Evolutionary conservation across 1,284 basidiomycete genomes (phyloP), one percentile per base, ranked within the genome.

Genomic region (Ceratobasidium sp.): DNA sequence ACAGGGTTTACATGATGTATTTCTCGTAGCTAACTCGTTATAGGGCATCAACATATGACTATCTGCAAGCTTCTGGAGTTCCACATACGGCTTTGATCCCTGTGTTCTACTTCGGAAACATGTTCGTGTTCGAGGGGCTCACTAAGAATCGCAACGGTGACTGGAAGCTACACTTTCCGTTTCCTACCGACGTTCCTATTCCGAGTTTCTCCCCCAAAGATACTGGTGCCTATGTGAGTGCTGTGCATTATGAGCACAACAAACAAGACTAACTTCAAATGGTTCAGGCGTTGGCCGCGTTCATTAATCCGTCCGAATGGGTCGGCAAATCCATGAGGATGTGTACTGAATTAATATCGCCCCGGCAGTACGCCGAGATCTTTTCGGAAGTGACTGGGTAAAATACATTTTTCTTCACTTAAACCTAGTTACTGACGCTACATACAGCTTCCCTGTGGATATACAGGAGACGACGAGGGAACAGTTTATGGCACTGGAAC

Each of bases 151-250:
- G 21, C 32, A 70, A 28, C 26, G 67, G 67, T 26, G 55, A 55
- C n/a, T 70, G 67, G 67, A 32, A 32, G 30, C 49, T 57, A 8
- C 32, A 46, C 28, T 38, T 70, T 44, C 67, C 67, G 9, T 35
- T 70, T 18, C 67, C 67, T 13, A 38, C 55, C 18, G 67, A 70
- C 44, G 49, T 59, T 1, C 67, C 67, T n/a, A 58, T 70, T 16
- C 67, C 67, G 13, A 49, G 67, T 38, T 18, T 59, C 35, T 70
- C 67, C 14, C 67, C 67, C 7, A 44, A 30, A 21, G 67, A 70
- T 32, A 70, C 59, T 49, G 67, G 67, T 16, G 67, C 67, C 38
- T 70, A 58, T 21, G 67, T 70, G 55, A 70, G 67, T 5, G 30
- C 4, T 58, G 5, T 13, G 23, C 21, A n/a, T 28, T 43, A 18